Percentiles rank a stretch among this genome's conserved stretches.
These are phyloP conservation scores for Penicillium polonicum DNA, from an alignment of 2,329 filamentous ascomycete genomes.

Conservation along the genomic window DNA sequence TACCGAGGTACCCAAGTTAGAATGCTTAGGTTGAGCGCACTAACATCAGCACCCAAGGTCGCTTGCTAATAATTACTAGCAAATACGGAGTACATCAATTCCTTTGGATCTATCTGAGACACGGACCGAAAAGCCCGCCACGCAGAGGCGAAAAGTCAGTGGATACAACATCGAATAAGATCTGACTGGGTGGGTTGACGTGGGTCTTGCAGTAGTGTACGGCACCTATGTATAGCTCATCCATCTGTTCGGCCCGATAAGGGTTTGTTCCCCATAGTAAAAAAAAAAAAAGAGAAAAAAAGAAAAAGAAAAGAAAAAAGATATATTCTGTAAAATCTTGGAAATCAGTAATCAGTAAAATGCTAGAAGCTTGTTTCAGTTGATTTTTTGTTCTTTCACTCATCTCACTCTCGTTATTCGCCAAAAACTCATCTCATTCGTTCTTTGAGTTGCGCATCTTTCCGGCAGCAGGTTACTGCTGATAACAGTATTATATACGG, in stretches of 20 bases:
- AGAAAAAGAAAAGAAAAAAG: neutral
- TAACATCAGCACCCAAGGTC: neutral
- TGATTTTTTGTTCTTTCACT: constrained; percentile 4
- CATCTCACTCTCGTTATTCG: constrained; percentile 5
- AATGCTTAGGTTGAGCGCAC: neutral
- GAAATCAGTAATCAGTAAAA: neutral
- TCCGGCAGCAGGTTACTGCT: constrained; percentile 6
- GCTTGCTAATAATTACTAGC: neutral
- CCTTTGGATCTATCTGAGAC: constrained; percentile 3
- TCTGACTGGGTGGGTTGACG: neutral
- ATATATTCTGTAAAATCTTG: neutral
- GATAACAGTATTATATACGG: constrained; percentile 4
- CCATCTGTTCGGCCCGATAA: constrained; percentile 8
- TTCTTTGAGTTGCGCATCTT: constrained; percentile 1
- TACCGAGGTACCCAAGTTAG: neutral
- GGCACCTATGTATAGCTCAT: neutral
- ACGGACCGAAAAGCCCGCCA: neutral
- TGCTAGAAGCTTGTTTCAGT: neutral
- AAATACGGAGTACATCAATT: neutral
- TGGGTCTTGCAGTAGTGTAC: neutral
- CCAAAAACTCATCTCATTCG: neutral
- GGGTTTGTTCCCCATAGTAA: constrained; percentile 1
- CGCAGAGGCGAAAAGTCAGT: neutral
- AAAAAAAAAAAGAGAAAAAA: neutral
- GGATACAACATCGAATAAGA: constrained; percentile 1